Evolutionary conservation across 129 eudicot genomes (phyloP).

Genomic region (Flaveria trinervia): DNA sequence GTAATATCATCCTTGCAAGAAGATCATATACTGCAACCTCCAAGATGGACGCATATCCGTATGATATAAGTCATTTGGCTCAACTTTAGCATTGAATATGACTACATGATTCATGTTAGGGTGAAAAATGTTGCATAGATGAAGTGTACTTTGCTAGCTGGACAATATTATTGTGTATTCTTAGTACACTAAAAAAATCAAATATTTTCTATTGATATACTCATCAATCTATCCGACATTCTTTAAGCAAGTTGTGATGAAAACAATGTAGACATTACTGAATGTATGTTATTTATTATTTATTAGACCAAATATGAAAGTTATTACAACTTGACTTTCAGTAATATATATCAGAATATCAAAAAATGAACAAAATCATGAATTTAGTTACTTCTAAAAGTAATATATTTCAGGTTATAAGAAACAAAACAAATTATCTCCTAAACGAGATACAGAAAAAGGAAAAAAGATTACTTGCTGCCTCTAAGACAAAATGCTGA

Average conservation of each 20-base stretch:
- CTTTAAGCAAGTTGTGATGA: neutral
- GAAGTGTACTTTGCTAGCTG: neutral
- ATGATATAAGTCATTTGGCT: constrained; percentile 38
- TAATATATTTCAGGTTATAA: no score
- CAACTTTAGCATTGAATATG: constrained; percentile 27
- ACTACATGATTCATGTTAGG: neutral
- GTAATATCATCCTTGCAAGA: constrained; percentile 22
- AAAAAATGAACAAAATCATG: no score
- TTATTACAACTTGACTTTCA: no score
- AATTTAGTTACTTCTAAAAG: no score
- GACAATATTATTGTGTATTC: neutral
- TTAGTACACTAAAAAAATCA: neutral
- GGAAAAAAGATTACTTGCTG: no score
- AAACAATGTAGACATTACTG: neutral
- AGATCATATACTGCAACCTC: constrained; percentile 30
- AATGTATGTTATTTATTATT: neutral
- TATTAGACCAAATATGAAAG: no score
- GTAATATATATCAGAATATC: no score
- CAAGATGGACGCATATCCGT: constrained; percentile 26
- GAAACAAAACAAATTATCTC: no score
- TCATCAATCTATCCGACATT: neutral
- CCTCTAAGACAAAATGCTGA: no score
- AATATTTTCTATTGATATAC: neutral
- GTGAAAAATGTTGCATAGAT: neutral
- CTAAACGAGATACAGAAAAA: no score